Conservation (phyloP, 2,329 filamentous ascomycete species). For the Trichoderma hamatum region DNA sequence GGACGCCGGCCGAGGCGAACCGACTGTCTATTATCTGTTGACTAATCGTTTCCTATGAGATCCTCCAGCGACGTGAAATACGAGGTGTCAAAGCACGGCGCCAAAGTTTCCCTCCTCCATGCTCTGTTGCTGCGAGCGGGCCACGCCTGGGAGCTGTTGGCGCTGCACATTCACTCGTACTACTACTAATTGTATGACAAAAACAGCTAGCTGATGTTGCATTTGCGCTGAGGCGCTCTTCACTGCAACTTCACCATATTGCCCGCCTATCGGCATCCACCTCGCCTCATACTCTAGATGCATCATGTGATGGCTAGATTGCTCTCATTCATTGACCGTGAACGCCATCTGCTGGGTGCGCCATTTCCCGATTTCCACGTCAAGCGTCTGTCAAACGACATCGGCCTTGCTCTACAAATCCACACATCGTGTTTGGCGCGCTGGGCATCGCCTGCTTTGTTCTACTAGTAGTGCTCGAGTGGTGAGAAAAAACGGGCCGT, state of each 20-base stretch:
- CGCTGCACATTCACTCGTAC: not conserved
- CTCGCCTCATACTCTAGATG: not conserved
- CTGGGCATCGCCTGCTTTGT: not conserved
- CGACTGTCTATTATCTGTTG: not conserved
- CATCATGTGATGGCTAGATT: not conserved
- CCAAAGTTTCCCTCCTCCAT: not conserved
- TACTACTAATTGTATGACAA: not conserved
- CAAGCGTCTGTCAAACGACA: not conserved
- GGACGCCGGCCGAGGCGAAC: not conserved
- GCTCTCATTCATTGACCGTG: not conserved
- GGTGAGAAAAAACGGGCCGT: not conserved
- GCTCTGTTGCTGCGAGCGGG: not conserved
- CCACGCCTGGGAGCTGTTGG: not conserved
- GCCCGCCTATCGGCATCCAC: not conserved
- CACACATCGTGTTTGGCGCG: not conserved
- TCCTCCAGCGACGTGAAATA: not conserved
- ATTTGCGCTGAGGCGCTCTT: conserved; percentile 13
- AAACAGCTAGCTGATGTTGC: not conserved
- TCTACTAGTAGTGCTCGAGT: not conserved
- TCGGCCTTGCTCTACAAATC: not conserved
- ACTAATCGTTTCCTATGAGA: not conserved
- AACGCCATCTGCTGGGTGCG: not conserved
- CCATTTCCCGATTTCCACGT: not conserved
- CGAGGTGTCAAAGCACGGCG: not conserved
- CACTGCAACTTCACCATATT: conserved; percentile 6